Conservation (phyloP, 306 rosid species). For the Cotoneaster glaucophyllus region DNA sequence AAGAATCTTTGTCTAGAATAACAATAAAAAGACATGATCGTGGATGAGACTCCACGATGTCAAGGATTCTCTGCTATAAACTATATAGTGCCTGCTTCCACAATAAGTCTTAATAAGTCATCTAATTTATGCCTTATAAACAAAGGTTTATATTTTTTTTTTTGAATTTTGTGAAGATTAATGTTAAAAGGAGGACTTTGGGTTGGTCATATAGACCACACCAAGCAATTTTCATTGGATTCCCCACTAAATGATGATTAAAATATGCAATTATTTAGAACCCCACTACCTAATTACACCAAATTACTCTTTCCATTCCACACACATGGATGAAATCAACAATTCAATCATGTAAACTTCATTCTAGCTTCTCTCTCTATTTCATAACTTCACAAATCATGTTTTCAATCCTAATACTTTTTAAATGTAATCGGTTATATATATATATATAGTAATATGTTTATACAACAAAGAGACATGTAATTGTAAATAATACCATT, state of each 20-base stretch:
- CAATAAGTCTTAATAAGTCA: background rate
- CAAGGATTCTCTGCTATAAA: constrained; percentile 25
- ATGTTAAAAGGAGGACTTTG: no score
- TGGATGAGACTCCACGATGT: constrained; percentile 61
- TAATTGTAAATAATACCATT: no score
- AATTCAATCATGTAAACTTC: no score
- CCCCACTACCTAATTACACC: constrained; percentile 21
- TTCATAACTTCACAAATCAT: no score
- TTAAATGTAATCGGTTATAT: no score
- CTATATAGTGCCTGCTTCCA: background rate
- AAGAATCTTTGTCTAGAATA: constrained; percentile 57
- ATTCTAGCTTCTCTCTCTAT: no score
- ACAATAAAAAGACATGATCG: constrained; percentile 26
- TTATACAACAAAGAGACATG: no score
- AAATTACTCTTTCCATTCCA: background rate
- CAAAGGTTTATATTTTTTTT: no score
- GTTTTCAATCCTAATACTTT: no score
- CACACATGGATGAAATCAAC: constrained; percentile 1
- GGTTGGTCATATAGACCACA: no score
- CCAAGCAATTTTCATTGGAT: background rate
- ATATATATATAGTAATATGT: no score
- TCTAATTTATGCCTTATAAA: background rate
- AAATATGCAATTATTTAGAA: constrained; percentile 7
- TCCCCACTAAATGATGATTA: background rate
- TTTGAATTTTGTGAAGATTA: no score